Percentiles rank a stretch among this genome's conserved stretches.
Evolutionary conservation across 179 eudicot species (phyloP).

Genomic region (Kewa caespitosa): DNA sequence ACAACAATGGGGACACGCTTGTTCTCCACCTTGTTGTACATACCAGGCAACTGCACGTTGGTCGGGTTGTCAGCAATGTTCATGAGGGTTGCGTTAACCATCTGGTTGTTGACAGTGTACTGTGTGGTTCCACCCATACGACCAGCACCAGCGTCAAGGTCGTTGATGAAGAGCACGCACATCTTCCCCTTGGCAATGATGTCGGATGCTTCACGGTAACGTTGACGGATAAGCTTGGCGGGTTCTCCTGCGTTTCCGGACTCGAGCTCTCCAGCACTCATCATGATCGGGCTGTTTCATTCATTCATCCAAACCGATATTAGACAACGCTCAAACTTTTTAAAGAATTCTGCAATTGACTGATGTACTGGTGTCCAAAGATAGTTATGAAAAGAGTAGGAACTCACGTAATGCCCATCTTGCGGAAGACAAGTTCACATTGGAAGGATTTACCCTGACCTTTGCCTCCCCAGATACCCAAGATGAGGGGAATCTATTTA

Average conservation of each 20-base stretch:
- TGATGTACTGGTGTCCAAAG: no score
- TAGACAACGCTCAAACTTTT: no score
- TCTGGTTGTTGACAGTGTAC: slow-evolving; percentile 83
- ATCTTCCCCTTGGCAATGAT: slow-evolving; percentile 76
- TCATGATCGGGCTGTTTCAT: slow-evolving; percentile 67
- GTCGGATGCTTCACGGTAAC: slow-evolving; percentile 84
- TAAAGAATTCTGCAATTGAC: no score
- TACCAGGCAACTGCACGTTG: slow-evolving; percentile 81
- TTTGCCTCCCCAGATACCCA: slow-evolving; percentile 95
- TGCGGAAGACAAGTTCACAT: slow-evolving; percentile 77
- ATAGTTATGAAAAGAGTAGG: no score
- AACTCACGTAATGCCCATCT: slow-evolving; percentile 86
- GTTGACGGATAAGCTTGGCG: slow-evolving; percentile 70
- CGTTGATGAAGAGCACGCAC: slow-evolving; percentile 83
- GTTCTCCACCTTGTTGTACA: slow-evolving; percentile 85
- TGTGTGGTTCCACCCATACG: slow-evolving; percentile 84
- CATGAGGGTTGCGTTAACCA: slow-evolving; percentile 89
- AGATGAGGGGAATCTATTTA: slow-evolving; percentile 65
- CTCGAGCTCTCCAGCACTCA: slow-evolving; percentile 89
- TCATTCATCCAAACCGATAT: neutral
- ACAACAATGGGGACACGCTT: slow-evolving; percentile 76
- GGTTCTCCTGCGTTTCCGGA: slow-evolving; percentile 92
- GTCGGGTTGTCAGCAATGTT: slow-evolving; percentile 87
- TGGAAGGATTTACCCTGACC: slow-evolving; percentile 93
- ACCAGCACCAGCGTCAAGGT: slow-evolving; percentile 85